A percentile compares a stretch with the other conserved stretches of the same genome.
Evolutionary conservation across 345 rosid genomes (phyloP).

Genomic region (Eucalyptus marginata): DNA sequence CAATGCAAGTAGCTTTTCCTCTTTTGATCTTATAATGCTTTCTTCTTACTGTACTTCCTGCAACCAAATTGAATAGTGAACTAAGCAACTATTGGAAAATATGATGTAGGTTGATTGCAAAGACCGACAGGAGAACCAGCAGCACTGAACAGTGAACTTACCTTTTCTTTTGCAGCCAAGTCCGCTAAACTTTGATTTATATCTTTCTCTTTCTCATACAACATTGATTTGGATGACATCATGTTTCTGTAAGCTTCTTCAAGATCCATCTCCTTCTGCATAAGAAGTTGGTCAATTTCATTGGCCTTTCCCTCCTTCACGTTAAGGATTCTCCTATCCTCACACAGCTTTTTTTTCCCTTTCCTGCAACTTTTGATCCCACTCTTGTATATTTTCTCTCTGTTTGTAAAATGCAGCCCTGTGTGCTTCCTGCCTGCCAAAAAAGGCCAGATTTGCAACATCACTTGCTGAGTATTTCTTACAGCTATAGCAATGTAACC

Average conservation of each 20-base stretch:
- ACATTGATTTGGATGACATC: conserved; percentile 23
- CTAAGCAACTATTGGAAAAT: not conserved
- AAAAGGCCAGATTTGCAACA: not conserved
- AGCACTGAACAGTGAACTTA: not conserved
- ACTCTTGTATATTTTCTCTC: too few species aligned
- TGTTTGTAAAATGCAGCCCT: not conserved
- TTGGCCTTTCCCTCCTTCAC: conserved; percentile 31
- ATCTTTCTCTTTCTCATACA: conserved; percentile 47
- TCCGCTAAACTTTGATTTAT: conserved; percentile 26
- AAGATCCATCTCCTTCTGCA: conserved; percentile 8
- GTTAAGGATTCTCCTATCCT: conserved; percentile 35
- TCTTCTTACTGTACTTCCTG: conserved; percentile 37
- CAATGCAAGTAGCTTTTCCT: conserved; percentile 37
- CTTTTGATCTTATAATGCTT: conserved; percentile 32
- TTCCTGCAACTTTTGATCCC: conserved; percentile 20
- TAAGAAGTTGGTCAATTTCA: conserved; percentile 20
- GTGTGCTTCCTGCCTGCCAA: conserved; percentile 61
- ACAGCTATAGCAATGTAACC: too few species aligned
- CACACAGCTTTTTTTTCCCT: conserved; percentile 32
- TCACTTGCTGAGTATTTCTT: conserved; percentile 2
- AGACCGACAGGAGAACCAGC: not conserved
- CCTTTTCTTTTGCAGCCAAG: conserved; percentile 53
- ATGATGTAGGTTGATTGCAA: not conserved
- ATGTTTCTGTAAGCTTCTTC: conserved; percentile 40
- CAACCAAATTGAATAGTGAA: not conserved